Evolutionary conservation across 2,329 filamentous ascomycete genomes (phyloP).

Genomic region (Penicillium sp.): DNA sequence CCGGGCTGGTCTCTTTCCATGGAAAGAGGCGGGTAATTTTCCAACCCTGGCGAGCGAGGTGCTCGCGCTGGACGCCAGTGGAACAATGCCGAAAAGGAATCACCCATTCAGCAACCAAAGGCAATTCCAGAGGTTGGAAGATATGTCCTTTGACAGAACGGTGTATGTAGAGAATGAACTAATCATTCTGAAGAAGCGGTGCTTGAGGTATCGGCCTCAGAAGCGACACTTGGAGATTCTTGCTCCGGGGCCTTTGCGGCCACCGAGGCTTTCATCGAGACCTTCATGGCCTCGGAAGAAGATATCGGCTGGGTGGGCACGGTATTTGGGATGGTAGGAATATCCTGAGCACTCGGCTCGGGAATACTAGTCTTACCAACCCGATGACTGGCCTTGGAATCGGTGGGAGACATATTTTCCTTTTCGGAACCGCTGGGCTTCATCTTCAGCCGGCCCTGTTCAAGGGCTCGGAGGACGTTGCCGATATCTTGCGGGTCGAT

Average conservation of each 20-base stretch:
- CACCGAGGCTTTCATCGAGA: background rate
- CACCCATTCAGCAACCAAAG: background rate
- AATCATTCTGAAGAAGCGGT: background rate
- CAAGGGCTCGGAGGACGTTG: conserved; percentile 39
- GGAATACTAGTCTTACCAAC: conserved; percentile 21
- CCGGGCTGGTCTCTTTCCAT: background rate
- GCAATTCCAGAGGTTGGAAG: background rate
- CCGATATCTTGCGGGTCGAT: conserved; percentile 42
- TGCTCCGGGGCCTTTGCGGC: background rate
- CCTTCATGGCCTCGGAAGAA: conserved; percentile 2
- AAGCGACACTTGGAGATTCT: conserved; percentile 26
- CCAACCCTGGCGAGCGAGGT: conserved; percentile 15
- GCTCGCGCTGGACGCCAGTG: conserved; percentile 1
- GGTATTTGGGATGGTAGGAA: conserved; percentile 28
- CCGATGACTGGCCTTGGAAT: conserved; percentile 32
- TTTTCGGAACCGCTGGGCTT: conserved; percentile 40
- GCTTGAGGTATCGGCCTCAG: conserved; percentile 20
- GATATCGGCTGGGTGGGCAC: conserved; percentile 32
- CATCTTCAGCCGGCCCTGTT: conserved; percentile 40
- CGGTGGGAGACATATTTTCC: conserved; percentile 37
- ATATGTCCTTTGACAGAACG: background rate
- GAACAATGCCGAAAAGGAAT: background rate
- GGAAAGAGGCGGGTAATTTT: background rate
- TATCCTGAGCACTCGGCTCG: conserved; percentile 16
- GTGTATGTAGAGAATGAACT: background rate